Evolutionary conservation across 495 filamentous ascomycete genomes (phyloP).

Genomic region (Xylaria nigripes): DNA sequence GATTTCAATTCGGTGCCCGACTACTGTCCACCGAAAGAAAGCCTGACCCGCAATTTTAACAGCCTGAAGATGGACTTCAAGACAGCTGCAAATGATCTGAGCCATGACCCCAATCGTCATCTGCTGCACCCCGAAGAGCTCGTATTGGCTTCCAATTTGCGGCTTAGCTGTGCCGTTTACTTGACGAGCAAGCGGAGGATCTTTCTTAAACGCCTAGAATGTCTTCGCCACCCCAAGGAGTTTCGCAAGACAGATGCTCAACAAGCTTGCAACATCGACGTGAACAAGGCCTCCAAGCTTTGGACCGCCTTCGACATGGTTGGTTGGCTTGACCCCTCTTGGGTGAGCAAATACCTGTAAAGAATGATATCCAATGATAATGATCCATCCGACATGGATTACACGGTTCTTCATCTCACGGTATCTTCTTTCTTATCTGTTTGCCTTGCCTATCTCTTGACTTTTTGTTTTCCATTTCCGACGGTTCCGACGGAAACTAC

Average conservation of each 20-base stretch:
- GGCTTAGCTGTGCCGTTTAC: conserved; percentile 84
- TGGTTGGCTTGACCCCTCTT: conserved; percentile 69
- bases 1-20: conserved; percentile 75
- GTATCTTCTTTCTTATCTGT: neutral
- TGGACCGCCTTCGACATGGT: conserved; percentile 88
- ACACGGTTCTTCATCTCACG: neutral
- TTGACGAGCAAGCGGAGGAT: conserved; percentile 92
- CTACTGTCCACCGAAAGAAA: conserved; percentile 60
- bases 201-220: conserved; percentile 67
- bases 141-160: conserved; percentile 66
- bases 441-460: neutral
- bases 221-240: conserved; percentile 64
- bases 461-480: neutral
- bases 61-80: conserved; percentile 85
- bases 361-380: neutral
- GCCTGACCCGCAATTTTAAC: conserved; percentile 49
- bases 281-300: conserved; percentile 95
- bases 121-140: conserved; percentile 76
- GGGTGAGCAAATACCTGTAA: conserved; percentile 48
- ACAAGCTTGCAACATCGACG: conserved; percentile 95
- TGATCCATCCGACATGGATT: conserved; percentile 3
- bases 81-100: conserved; percentile 69
- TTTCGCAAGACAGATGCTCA: conserved; percentile 98
- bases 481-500: no score
- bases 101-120: conserved; percentile 65